These are phyloP conservation scores for Peronospora belbahrii DNA, from an alignment of 352 stramenopile species.

Conservation along the genomic window DNA sequence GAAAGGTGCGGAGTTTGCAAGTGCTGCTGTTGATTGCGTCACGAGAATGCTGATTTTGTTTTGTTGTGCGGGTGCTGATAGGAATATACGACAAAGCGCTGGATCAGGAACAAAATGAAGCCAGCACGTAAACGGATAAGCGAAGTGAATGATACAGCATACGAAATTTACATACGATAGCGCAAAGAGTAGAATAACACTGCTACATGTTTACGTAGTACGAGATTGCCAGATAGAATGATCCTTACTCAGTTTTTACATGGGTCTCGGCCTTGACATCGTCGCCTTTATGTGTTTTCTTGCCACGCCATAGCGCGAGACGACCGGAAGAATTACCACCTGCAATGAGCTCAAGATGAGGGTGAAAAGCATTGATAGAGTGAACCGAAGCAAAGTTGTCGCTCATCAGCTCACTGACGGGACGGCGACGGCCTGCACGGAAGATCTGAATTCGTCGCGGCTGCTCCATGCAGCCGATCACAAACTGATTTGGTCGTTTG, in stretches of 20 bases:
- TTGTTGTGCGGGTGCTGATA: constrained; percentile 5
- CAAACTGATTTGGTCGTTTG: constrained; percentile 62
- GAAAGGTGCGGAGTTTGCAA: constrained; percentile 36
- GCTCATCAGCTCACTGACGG: constrained; percentile 60
- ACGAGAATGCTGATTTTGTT: constrained; percentile 1
- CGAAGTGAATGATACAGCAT: constrained; percentile 7
- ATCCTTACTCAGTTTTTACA: constrained; percentile 10
- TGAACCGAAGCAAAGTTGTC: constrained; percentile 74
- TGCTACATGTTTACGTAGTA: not conserved
- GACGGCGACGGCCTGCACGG: constrained; percentile 48
- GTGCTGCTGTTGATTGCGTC: not conserved
- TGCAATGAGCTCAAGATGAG: constrained; percentile 53
- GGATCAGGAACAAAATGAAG: constrained; percentile 33
- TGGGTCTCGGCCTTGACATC: constrained; percentile 4
- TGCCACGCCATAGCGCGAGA: constrained; percentile 48
- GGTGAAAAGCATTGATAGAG: constrained; percentile 85
- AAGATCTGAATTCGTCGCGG: constrained; percentile 81
- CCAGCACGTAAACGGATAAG: constrained; percentile 4
- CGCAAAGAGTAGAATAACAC: constrained; percentile 9
- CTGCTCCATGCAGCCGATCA: constrained; percentile 78
- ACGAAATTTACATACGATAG: constrained; percentile 1
- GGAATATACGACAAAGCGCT: constrained; percentile 65
- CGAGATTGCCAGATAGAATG: not conserved
- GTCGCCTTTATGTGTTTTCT: constrained; percentile 18
- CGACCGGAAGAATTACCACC: constrained; percentile 74